phyloP scores from a whole-genome alignment of 805 yeast species.

The Starmerella vitae region DNA sequence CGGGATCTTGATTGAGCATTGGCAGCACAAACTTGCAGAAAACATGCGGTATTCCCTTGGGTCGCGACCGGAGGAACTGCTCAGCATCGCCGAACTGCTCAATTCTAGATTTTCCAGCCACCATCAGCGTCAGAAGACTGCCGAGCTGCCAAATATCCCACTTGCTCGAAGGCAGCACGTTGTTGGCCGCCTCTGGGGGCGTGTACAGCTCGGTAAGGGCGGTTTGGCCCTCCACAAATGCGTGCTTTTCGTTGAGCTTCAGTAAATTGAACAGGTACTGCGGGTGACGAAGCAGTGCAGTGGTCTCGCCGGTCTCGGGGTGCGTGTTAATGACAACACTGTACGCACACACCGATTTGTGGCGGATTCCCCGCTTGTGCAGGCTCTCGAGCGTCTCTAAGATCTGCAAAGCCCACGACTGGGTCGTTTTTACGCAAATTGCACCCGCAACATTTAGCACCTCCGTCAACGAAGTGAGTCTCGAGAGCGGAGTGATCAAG shows the following conservation, averaged over 20 bases:
- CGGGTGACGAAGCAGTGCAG: conserved; percentile 22
- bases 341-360: conserved; percentile 50
- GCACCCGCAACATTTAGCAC: conserved; percentile 53
- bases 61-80: conserved; percentile 40
- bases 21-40: conserved; percentile 52
- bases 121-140: conserved; percentile 52
- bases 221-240: conserved; percentile 16
- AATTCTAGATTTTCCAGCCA: conserved; percentile 40
- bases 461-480: conserved; percentile 47
- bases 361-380: conserved; percentile 75
- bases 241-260: conserved; percentile 27
- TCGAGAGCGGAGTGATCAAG: conserved; percentile 51
- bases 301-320: conserved; percentile 37
- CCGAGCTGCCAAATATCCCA: conserved; percentile 94
- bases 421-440: conserved; percentile 58
- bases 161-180: conserved; percentile 37
- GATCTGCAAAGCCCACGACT: conserved; percentile 78
- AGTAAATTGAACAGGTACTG: conserved; percentile 21
- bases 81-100: conserved; percentile 44
- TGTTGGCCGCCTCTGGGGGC: conserved; percentile 51
- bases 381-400: conserved; percentile 73
- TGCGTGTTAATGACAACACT: conserved; percentile 43
- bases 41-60: conserved; percentile 36
- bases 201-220: conserved; percentile 36
- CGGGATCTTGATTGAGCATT: conserved; percentile 44